Evolutionary conservation across 768 basidiomycete genomes (phyloP), one percentile per base, ranked within the genome.

Genomic region (Lactifluus pinguis): DNA sequence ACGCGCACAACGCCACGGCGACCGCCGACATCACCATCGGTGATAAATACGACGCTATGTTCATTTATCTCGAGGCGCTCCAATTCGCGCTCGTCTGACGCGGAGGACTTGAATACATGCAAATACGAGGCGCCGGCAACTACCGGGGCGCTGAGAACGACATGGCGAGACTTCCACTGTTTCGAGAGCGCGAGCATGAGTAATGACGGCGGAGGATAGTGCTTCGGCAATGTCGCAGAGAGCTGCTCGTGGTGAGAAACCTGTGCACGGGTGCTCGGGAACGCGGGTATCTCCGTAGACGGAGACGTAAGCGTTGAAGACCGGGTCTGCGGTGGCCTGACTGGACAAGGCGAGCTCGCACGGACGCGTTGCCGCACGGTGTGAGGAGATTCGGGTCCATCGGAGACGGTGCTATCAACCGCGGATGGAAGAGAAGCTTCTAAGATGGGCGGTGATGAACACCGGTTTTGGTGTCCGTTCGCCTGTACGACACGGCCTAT

Each of bases 61-160:
- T 87, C 86, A 60, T 84, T 85, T 65, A 92, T 89, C 68, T 84
- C 83, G 38, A 91, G 72, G 47, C 89, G 76, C 70, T 92, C 87
- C 6, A 89, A 63, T 71, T 92, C 89, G 53, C 74, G 80, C 63
- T 88, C 87, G 19, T 85, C 83, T 10, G 76, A 71, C 11, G 74
- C 73, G 4, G 78, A 64, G 9, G 79, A 76, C 69, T 89, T 89
- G 76, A 91, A 92, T 41, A 92, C 70, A 69, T 92, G 89, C 34
- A 91, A 74, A 68, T 87, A 83, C 15, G 69, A 83, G 25, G 75
- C 75, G 14, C 76, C 71, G 14, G 79, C 77, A 7, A 69, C 67
- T 38, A 58, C 56, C 14, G 72, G 72, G 3, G 69, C 68, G 15
- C 75, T 74, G 45, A 90, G 76, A 39, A 89, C 73, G 59, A 90